Evolutionary conservation across 179 eudicot species (phyloP), one percentile per base, ranked within the genome.

Genomic region (Monotropa hypopitys): DNA sequence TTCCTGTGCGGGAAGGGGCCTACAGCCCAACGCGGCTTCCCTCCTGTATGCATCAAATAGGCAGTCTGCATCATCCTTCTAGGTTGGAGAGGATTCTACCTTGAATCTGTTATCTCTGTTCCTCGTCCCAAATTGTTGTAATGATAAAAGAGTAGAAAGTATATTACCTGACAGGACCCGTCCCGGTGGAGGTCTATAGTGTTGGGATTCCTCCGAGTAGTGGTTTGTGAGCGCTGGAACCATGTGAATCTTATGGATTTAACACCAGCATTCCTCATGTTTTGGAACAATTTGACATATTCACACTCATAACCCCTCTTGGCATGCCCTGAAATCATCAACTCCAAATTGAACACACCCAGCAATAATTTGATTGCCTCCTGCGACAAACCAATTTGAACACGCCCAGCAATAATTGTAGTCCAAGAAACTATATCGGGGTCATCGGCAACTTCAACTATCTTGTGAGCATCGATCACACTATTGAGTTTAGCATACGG

Each of bases 301-400:
- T 89, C 90, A 49, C 26, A 75, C 69, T 86, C 89, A 76, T 65
- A 51, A 46, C 97, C 94, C 35, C 80, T 75, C 83, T 88, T 88
- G 16, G 82, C 79, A 83, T 89, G 88, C 28, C 94, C 97, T 38
- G 98, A 92, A 73, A 94, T 92, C 90, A 92, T 89, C 74, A 92
- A 82, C 92, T 94, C 96, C 98, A 94, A 90, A 88, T 79, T 86
- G 88, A 79, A 85, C 85, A 82, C 87, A 87, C 15, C 90, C 93
- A 33, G 89, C 82, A 90, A 88, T n/a, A 94, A 18, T 56, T 83
- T 80, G 32, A 90, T 69, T n/a, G 91, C 93, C 79, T 90, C 89
- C 40, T 88, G 87, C 56, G 77, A 83, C n/a, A 86, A 83, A 79
- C 90, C 90, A 80, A 49, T 83, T 79, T 86, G 88, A 79, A 85